Evolutionary conservation across 164 flowering plant genomes (phyloP).

Genomic region (Chimonanthus salicifolius): DNA sequence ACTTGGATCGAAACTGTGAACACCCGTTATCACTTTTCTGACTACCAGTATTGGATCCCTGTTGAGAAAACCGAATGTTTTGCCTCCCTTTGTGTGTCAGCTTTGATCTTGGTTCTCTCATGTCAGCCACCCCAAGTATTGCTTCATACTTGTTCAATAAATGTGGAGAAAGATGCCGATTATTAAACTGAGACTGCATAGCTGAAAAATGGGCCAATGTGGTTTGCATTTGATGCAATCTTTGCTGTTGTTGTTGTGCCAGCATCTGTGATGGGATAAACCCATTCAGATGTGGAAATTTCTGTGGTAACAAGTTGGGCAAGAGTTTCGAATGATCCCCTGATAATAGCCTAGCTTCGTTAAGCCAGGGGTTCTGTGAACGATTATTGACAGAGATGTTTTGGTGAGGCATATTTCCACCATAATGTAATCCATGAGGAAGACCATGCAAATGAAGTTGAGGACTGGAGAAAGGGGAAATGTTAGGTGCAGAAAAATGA

Average conservation of each 20-base stretch:
- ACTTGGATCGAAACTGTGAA: slow-evolving; percentile 69
- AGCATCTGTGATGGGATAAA: slow-evolving; percentile 51
- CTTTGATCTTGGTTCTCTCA: slow-evolving; percentile 60
- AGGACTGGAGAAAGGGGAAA: slow-evolving; percentile 50
- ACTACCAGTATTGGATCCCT: slow-evolving; percentile 49
- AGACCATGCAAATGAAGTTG: slow-evolving; percentile 50
- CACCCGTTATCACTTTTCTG: slow-evolving; percentile 57
- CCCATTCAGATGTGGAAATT: slow-evolving; percentile 55
- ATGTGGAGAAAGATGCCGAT: slow-evolving; percentile 36
- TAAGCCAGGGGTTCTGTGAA: slow-evolving; percentile 54
- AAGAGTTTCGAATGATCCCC: slow-evolving; percentile 50
- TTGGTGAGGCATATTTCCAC: slow-evolving; percentile 45
- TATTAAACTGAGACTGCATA: slow-evolving; percentile 58
- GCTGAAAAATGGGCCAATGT: slow-evolving; percentile 56
- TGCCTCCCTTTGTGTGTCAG: slow-evolving; percentile 50
- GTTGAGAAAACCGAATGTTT: slow-evolving; percentile 49
- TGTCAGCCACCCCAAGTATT: slow-evolving; percentile 39
- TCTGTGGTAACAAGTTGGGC: slow-evolving; percentile 45
- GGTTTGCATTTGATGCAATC: slow-evolving; percentile 53
- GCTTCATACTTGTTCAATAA: slow-evolving; percentile 27
- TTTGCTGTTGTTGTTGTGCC: slow-evolving; percentile 50
- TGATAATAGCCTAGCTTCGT: slow-evolving; percentile 42
- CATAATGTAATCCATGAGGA: slow-evolving; percentile 45
- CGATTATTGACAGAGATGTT: slow-evolving; percentile 40
- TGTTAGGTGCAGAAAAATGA: slow-evolving; percentile 45